Evolutionary conservation across 1,139 yeast species (phyloP), one percentile per base, ranked within the genome.

Genomic region (Pichia sp.): DNA sequence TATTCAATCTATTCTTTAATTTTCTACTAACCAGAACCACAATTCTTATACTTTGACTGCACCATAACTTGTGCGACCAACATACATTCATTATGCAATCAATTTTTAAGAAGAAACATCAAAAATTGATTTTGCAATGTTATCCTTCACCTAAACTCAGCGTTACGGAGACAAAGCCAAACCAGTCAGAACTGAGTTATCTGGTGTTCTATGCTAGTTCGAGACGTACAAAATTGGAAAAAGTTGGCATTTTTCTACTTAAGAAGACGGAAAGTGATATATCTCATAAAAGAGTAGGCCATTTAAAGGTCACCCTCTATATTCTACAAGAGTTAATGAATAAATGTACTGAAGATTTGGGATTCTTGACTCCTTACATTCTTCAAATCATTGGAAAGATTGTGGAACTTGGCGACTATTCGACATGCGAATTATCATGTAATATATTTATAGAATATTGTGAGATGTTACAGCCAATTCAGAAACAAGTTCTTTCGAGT

Each of bases 171-270:
- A 88, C 88, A 66, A 82, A 84, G 55, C 95, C 98, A 9, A 90
- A 90, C 62, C 79, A 95, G 2, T 86, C 95, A 16, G 97, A 92
- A 62, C 71, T 94, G 43, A 84, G 95, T 49, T 88, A 88, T 61
- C 71, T 92, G 54, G 67, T 90, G 37, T 92, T 85, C 68, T 90
- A 90, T 62, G 96, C 95, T n/a, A 81, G 95, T 38, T 84, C 96
- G 6, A 72, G 97, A 55, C 72, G 96, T 49, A 81, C 87, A 38
- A 92, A 92, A 61, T 71, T 92, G 52, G 92, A 85, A 55, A 90
- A 90, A 58, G 96, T 92, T 23, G 83, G 90, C 28, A 66, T 68
- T 8, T 87, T 82, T 58, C 64, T 92, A 47, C 74, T 75, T 43
- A 77, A 73, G 53, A 81, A 79, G 61, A 77, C 92, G n/a, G 59